phyloP scores from a whole-genome alignment of 306 rosid genomes.

The Senna siamea region DNA sequence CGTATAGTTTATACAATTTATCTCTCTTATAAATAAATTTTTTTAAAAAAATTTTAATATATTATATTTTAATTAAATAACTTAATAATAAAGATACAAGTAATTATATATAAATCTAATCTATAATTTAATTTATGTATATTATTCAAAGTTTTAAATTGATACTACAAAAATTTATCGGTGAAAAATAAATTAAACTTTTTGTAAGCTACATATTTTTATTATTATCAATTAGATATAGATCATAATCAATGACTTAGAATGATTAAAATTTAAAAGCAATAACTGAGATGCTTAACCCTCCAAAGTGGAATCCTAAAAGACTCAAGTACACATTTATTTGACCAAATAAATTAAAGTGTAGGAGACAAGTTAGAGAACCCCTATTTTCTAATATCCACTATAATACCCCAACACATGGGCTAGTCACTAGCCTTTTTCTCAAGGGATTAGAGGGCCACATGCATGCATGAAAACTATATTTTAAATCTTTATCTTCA shows the following conservation, averaged over 20 bases:
- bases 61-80: no score
- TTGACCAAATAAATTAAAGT: constrained; percentile 18
- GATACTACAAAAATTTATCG: no score
- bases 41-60: no score
- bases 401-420: constrained; percentile 40
- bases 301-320: constrained; percentile 29
- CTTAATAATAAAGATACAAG: no score
- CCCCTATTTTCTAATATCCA: constrained; percentile 39
- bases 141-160: no score
- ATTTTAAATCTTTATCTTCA: constrained; percentile 29
- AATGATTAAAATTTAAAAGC: background rate
- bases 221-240: no score
- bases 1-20: no score
- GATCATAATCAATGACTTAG: no score
- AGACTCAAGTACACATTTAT: background rate
- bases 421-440: constrained; percentile 40
- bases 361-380: constrained; percentile 39
- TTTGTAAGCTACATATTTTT: background rate
- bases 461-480: constrained; percentile 48
- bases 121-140: no score
- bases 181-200: no score
- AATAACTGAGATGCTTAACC: constrained; percentile 21
- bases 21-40: no score
- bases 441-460: constrained; percentile 37
- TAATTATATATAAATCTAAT: no score